phyloP scores from a whole-genome alignment of 2,329 filamentous ascomycete species.

The Nothomitra cinnamomea region DNA sequence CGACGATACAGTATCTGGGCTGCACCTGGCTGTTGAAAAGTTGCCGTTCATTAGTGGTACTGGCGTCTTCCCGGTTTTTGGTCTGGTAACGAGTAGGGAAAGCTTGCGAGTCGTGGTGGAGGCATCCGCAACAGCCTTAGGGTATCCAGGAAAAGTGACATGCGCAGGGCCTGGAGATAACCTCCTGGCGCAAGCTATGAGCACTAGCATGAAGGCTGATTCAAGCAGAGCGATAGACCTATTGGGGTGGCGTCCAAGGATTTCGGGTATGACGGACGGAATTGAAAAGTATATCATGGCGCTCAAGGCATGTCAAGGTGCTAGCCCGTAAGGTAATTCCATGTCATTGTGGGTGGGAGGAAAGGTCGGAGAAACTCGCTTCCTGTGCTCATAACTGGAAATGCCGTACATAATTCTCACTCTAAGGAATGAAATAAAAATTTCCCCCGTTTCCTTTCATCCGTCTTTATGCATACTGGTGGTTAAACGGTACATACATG shows the following conservation, averaged over 20 bases:
- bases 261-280: slow-evolving; percentile 5
- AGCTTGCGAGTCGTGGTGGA: slow-evolving; percentile 17
- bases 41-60: slow-evolving; percentile 13
- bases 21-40: slow-evolving; percentile 20
- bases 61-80: slow-evolving; percentile 22
- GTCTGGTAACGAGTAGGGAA: slow-evolving; percentile 20
- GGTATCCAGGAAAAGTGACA: slow-evolving; percentile 15
- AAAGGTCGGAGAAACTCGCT: neutral
- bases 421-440: no score
- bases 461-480: neutral
- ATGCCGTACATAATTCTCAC: no score
- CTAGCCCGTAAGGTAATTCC: neutral
- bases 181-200: slow-evolving; percentile 15
- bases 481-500: no score
- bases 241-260: slow-evolving; percentile 20
- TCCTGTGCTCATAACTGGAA: no score
- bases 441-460: neutral
- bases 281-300: slow-evolving; percentile 12
- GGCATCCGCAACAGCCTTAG: slow-evolving; percentile 14
- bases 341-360: neutral
- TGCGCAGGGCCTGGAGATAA: slow-evolving; percentile 15
- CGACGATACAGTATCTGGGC: slow-evolving; percentile 21
- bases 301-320: neutral
- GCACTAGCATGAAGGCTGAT: slow-evolving; percentile 13
- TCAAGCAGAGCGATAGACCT: slow-evolving; percentile 17